Percentiles rank a stretch among this genome's conserved stretches.
These are phyloP conservation scores for Jatropha multifida DNA, from an alignment of 441 rosid species.

Conservation along the genomic window DNA sequence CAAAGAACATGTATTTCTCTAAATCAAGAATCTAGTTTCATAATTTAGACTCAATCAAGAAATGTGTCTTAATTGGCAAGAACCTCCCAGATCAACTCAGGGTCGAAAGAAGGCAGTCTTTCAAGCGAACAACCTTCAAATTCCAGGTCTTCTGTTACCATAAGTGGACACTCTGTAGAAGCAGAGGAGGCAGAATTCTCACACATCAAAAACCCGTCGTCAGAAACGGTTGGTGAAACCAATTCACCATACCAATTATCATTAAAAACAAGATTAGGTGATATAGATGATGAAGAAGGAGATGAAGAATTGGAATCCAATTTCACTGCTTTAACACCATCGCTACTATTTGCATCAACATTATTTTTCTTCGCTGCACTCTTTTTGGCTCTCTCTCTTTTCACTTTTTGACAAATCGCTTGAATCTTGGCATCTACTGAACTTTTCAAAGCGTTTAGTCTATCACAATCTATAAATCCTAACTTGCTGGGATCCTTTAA, in stretches of 20 bases:
- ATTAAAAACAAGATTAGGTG: conserved; percentile 29
- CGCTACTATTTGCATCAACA: not conserved
- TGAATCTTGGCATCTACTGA: conserved; percentile 88
- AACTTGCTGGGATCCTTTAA: conserved; percentile 59
- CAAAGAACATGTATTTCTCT: not conserved
- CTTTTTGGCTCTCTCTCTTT: conserved; percentile 61
- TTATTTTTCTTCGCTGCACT: conserved; percentile 36
- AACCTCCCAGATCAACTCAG: conserved; percentile 92
- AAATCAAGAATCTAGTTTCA: not conserved
- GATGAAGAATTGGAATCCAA: conserved; percentile 33
- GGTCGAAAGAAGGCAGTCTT: conserved; percentile 89
- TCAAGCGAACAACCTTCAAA: conserved; percentile 64
- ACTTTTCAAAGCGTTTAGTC: conserved; percentile 55
- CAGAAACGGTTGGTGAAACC: conserved; percentile 42
- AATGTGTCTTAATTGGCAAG: conserved; percentile 55
- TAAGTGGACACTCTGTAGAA: conserved; percentile 34
- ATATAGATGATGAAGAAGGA: conserved; percentile 37
- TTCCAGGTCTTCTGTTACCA: conserved; percentile 35
- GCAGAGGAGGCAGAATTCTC: conserved; percentile 48
- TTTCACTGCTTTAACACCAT: conserved; percentile 24
- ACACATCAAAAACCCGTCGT: conserved; percentile 50
- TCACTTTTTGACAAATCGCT: conserved; percentile 76
- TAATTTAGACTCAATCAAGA: conserved; percentile 1
- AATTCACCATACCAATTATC: conserved; percentile 45
- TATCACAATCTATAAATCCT: conserved; percentile 53